Evolutionary conservation across 1,284 basidiomycete genomes (phyloP).

Genomic region (Ceratobasidium sp.): DNA sequence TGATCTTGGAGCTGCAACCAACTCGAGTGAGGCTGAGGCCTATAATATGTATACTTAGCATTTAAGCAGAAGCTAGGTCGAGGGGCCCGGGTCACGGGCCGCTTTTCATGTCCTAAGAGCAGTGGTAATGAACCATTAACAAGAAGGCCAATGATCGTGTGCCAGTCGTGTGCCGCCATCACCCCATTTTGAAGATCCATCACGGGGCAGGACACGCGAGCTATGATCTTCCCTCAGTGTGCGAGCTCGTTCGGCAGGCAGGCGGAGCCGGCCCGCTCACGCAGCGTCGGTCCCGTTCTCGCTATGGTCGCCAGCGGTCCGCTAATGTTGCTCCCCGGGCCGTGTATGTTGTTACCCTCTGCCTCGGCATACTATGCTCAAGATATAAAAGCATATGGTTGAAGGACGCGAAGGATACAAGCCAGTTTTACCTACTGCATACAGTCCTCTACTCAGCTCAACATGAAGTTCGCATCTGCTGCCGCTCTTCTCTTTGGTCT

Average conservation of each 20-base stretch:
- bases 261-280: neutral
- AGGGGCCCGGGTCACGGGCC: no score
- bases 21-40: no score
- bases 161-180: neutral
- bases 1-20: no score
- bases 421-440: neutral
- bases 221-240: neutral
- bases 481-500: conserved; percentile 13
- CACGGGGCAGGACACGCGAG: neutral
- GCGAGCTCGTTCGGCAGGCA: neutral
- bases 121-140: no score
- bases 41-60: no score
- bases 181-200: neutral
- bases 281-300: neutral
- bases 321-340: neutral
- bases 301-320: neutral
- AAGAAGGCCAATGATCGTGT: neutral
- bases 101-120: no score
- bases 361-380: neutral
- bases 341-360: neutral
- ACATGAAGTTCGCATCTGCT: conserved; percentile 28
- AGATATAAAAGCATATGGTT: neutral
- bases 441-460: conserved; percentile 5
- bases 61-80: no score
- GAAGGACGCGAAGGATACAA: neutral